Evolutionary conservation across 345 rosid genomes (phyloP), one percentile per base, ranked within the genome.

Genomic region (Gossypium turneri): DNA sequence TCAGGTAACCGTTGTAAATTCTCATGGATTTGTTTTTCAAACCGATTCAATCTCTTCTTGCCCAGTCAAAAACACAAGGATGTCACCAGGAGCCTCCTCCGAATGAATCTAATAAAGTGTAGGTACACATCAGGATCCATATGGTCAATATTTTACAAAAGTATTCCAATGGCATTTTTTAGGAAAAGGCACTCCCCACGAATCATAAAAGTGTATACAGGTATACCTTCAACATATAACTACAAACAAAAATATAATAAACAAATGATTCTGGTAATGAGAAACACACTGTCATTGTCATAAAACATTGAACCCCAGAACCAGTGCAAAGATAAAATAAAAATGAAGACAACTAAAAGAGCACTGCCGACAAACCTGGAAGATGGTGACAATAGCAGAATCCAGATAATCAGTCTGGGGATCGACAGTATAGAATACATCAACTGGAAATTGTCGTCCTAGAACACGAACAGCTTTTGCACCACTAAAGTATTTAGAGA

Each of bases 1-100:
- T 90, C 94, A 75, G 94, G 94, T 78, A 92, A 79, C 67, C 83
- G 84, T 61, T 64, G 82, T 58, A 92, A 85, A 73, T 82, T 82
- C 77, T 92, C 65, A 60, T 79, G 84, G 52, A 92, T 84, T 79
- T 87, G 81, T 62, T 91, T 90, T 80, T 92, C 95, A 73, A 73
- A 89, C 90, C 10, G 94, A 83, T 83, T 94, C 98, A 62, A 94
- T 94, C 79, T 92, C 97, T 85, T 94, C 97, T 91, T 94, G 97
- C 60, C 97, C 98, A 51, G 98, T 94, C 75, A 94, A 85, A 77
- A 94, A 94, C 50, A 91, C 98, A 78, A 94, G 94, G 75, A 94
- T 78, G 84, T 94, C 98, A 79, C 98, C 98, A 15, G 90, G 87
- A 76, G 77, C 83, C 81, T 92, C 98, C 70, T 86, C 90, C 84